Base-by-base conservation (phyloP, 2,329 filamentous ascomycete species). In the Fusarium heterosporum region DNA sequence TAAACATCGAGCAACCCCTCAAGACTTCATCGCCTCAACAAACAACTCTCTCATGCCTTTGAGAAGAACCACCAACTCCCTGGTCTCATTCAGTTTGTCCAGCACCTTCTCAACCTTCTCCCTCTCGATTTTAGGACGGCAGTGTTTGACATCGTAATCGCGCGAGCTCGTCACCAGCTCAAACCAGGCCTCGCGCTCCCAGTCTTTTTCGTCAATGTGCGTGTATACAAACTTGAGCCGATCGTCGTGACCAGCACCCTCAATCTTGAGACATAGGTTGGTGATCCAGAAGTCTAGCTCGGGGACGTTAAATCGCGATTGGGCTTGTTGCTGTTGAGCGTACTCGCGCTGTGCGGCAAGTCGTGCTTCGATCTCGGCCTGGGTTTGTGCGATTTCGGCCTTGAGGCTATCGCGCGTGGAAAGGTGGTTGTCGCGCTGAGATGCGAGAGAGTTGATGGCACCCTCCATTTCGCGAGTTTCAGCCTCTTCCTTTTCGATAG, bases 211-310 rank as follows among this genome's bases (percentile, higher is more conserved):
- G 75, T 96, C 89, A 43, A 98, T 83, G 77, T 96, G 92, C 28
- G 89, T 91, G 75, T 93, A 99, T 4, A 96, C 87, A 77, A 99
- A 97, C 78, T 95, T 95, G 71, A 99, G 83, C 26, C 92, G 86
- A 78, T 97, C 94, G 65, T 92, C 89, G 74, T 88, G 87, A 2
- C 93, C 94, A 0, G 92, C 92, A 3, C 95, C 95, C 75, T 98
- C 95, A 74, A 99, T 96, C 62, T 91, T 85, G 75, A 98, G 78
- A 59, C 95, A 94, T 61, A 99, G 82, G 76, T 95, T 96, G 54
- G 90, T 91, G 77, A 97, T 92, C 96, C 96, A 99, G 76, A 98
- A 98, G 70, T 94, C 92, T 43, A 99, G 85, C 81, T 99, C 96
- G 0, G 96, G 96, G 41, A 92, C 87, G 78, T 99, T 98, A 79